Base-by-base conservation (phyloP, 352 stramenopile genomes). In the Phytophthora pluvialis region DNA sequence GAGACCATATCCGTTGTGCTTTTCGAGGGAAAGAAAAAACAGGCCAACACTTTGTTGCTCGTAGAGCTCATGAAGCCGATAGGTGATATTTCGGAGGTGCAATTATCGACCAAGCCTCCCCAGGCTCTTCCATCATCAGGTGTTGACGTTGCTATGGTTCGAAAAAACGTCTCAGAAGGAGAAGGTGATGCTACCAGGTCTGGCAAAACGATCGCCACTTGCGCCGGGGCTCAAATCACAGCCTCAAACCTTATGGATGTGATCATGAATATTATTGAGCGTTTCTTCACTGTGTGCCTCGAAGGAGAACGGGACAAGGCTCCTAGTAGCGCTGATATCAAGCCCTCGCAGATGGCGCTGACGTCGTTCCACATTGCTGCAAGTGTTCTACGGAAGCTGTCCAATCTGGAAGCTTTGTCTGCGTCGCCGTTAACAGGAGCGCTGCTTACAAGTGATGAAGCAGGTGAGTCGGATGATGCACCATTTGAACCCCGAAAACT, bases 1-100 rank as follows among this genome's bases (percentile, higher is more conserved):
- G 88, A 96, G 55, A 94, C 88, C 6, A 80, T 93, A 9, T 82
- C 87, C 33, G 67, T 77, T 36, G 73, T 91, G 4, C 36, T 94
- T 11, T 94, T 94, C 45, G 86, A 94, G 21, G 73, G 70, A 33
- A 93, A 90, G 68, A 90, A 86, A 44, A 91, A 89, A 39, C 84
- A 90, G 65, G 67, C 78, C 5, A 94, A 94, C 43, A 89, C 83
- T 2, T 39, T 94, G 38, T 51, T 94, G 47, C 64, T 96, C 53
- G 65, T 81, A 3, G 75, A 94, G 62, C 58, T 94, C 16, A 63
- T 92, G 36, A 83, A 78, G 13, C 72, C 79, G 15, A 47, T 83
- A 16, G 46, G 57, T 53, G 51, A 72, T 25, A 35, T 40, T 39
- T 48, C 46, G 8, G 60, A 78, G 15, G 40, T 66, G 32, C 32